phyloP scores from a whole-genome alignment of 2,329 filamentous ascomycete species.

The Clonostachys chloroleuca region DNA sequence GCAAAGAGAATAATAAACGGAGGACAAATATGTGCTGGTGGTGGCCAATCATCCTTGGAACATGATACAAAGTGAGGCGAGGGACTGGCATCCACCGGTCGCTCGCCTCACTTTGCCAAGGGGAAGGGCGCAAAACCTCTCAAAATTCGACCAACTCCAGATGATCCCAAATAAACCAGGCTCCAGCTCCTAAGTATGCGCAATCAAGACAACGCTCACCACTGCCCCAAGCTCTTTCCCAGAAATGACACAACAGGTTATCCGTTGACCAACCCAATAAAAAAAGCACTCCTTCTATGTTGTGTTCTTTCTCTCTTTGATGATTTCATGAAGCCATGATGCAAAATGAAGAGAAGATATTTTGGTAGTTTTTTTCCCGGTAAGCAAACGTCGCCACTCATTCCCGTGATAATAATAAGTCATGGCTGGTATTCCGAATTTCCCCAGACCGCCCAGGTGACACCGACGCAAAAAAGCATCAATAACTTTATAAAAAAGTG shows the following conservation, averaged over 20 bases:
- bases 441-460: slow-evolving; percentile 10
- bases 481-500: slow-evolving; percentile 25
- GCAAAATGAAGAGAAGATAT: neutral
- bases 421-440: slow-evolving; percentile 36
- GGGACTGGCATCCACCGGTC: too few relatives aligned
- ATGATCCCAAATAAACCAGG: slow-evolving; percentile 2
- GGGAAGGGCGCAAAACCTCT: neutral
- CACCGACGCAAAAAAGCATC: slow-evolving; percentile 48
- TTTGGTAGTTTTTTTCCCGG: slow-evolving; percentile 3
- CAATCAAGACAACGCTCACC: slow-evolving; percentile 4
- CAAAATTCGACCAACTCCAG: slow-evolving; percentile 2
- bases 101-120: neutral
- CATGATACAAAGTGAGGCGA: slow-evolving; percentile 1
- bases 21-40: neutral
- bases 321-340: slow-evolving; percentile 11
- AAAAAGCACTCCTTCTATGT: slow-evolving; percentile 38
- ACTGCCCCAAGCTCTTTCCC: slow-evolving; percentile 22
- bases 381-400: slow-evolving; percentile 1
- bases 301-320: slow-evolving; percentile 32
- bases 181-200: slow-evolving; percentile 3
- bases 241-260: slow-evolving; percentile 6
- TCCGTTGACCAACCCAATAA: slow-evolving; percentile 19
- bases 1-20: slow-evolving; percentile 1
- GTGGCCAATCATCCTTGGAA: neutral
- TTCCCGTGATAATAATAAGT: neutral